Evolutionary conservation across 2,329 filamentous ascomycete genomes (phyloP).

Genomic region (Hypoxylon sp.): DNA sequence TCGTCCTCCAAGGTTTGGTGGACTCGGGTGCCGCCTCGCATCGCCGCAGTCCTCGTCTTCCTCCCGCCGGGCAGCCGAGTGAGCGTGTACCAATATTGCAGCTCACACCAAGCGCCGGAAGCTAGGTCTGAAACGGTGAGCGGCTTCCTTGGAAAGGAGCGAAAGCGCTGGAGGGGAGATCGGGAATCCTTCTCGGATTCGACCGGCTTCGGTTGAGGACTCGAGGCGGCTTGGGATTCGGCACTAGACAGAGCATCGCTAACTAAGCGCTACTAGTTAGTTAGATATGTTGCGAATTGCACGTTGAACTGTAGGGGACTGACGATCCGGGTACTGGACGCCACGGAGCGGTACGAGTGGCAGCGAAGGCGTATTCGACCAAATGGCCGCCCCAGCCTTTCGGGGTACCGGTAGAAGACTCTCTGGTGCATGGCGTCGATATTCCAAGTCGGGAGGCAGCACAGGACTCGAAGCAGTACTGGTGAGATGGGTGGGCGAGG

Average conservation of each 20-base stretch:
- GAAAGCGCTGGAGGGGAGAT: constrained; percentile 78
- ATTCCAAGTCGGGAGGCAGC: background rate
- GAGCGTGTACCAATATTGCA: constrained; percentile 91
- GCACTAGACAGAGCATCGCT: constrained; percentile 52
- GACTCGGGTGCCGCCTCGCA: constrained; percentile 81
- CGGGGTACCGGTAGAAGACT: background rate
- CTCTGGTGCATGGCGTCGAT: constrained; percentile 7
- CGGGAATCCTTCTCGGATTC: constrained; percentile 46
- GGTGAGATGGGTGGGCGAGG: background rate
- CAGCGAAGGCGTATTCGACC: background rate
- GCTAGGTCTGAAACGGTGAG: constrained; percentile 89
- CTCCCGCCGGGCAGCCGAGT: constrained; percentile 74
- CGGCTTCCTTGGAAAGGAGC: constrained; percentile 77
- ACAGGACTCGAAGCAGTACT: background rate
- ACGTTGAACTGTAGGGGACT: constrained; percentile 40
- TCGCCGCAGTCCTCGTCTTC: constrained; percentile 78
- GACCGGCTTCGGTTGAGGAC: constrained; percentile 11
- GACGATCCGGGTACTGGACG: constrained; percentile 62
- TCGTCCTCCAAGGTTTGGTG: constrained; percentile 87
- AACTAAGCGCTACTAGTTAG: constrained; percentile 70
- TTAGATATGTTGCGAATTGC: constrained; percentile 57
- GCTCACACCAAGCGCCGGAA: constrained; percentile 92
- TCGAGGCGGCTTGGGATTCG: constrained; percentile 27
- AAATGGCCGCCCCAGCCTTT: constrained; percentile 7
- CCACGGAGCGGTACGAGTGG: constrained; percentile 33